phyloP scores from a whole-genome alignment of 2,329 filamentous ascomycete genomes.

The Eutypa lata region DNA sequence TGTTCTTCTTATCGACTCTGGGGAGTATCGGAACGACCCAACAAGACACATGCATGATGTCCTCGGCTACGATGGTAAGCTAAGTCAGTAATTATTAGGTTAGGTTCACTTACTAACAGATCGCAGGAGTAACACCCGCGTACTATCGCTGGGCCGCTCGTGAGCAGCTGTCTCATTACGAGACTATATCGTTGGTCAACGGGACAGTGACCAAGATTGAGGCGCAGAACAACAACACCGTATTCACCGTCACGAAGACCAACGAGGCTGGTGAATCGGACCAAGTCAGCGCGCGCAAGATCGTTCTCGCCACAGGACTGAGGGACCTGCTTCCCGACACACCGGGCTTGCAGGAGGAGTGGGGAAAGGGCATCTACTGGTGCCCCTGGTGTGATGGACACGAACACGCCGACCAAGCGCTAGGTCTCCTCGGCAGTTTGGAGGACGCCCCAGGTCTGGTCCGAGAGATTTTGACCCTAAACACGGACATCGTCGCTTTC shows the following conservation, averaged over 20 bases:
- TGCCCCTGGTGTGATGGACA: conserved; percentile 64
- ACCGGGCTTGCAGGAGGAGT: conserved; percentile 52
- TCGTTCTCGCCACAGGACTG: conserved; percentile 57
- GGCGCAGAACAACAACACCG: conserved; percentile 35
- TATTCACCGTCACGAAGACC: conserved; percentile 42
- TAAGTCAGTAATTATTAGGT: no score
- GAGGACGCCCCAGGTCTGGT: conserved; percentile 41
- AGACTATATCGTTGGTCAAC: conserved; percentile 47
- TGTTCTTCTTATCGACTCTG: conserved; percentile 55
- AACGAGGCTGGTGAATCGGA: conserved; percentile 19
- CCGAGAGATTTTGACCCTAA: conserved; percentile 52
- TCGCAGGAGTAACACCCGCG: conserved; percentile 48
- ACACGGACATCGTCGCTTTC: conserved; percentile 53
- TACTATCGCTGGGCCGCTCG: conserved; percentile 54
- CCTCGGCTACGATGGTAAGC: conserved; percentile 54
- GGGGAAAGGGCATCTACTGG: conserved; percentile 60
- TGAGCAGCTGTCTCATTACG: conserved; percentile 48
- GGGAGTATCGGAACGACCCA: conserved; percentile 52
- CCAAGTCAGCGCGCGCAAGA: conserved; percentile 45
- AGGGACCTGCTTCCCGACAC: conserved; percentile 52
- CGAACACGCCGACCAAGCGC: conserved; percentile 56
- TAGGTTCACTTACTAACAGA: background rate
- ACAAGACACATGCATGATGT: conserved; percentile 62
- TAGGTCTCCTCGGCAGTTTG: conserved; percentile 51
- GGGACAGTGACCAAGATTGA: conserved; percentile 47